Base-by-base conservation (phyloP, 192 early-diverging fungal genomes). In the Dissophora ornata region DNA sequence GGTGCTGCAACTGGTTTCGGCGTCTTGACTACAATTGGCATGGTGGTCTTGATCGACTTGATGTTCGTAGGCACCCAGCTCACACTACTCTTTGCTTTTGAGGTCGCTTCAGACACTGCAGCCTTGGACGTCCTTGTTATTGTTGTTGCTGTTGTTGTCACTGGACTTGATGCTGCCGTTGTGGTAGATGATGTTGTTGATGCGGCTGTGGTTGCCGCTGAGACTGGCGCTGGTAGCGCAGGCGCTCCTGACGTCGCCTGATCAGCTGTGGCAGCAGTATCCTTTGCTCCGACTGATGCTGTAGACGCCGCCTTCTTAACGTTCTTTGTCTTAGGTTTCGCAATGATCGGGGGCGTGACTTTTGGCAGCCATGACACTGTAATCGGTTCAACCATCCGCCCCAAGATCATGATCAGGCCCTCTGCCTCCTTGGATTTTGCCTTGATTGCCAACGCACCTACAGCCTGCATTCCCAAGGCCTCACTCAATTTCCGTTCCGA, bases 361-460 rank as follows among this genome's bases (percentile, higher is more conserved):
- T 77, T 67, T 5, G 73, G 73, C 34, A 77, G 34, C 73, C 73
- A 77, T 16, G 73, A 51, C 21, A 62, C 73, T 2, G 36, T 58
- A 24, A 77, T 67, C 0, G 73, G 73, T 0, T 67, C 73, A 0
- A 77, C 73, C 58, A 77, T 62, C 28, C 73, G 21, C 4, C 44
- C 47, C 30, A 64, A 28, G 13, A 67, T 51, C 64, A 67, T 67
- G 44, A 77, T 22, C 44, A 77, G 25, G 51, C 60, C 73, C 30
- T 62, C 59, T 13, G 59, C 52, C 1, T 67, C 65, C 16, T 48
- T 45, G 10, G 49, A 21, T 30, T n/a, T 49, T 52, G 62, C 51
- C 52, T 51, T 34, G 47, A 77, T 62, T 16, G 65, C 64, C 18
- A 77, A 7, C 21, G 73, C 73, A 3, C 73, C 73, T 9, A 77